A percentile compares a stretch with the other conserved stretches of the same genome.
Conservation (phyloP, 768 basidiomycete species). For the Leccinum disarticulatum region DNA sequence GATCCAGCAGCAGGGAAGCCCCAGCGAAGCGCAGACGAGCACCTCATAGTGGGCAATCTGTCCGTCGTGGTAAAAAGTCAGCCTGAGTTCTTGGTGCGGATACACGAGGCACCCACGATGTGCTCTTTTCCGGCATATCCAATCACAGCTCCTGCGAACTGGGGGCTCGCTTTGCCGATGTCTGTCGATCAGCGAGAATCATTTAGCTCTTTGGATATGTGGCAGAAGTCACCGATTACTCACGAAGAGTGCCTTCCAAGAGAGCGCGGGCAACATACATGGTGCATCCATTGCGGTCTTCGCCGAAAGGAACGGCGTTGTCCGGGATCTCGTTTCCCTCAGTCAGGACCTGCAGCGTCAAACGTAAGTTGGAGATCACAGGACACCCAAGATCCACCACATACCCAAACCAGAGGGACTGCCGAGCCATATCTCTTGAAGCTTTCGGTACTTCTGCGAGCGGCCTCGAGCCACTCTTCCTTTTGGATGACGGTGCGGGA, state of each 20-base stretch:
- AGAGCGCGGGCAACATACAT: slow-evolving; percentile 33
- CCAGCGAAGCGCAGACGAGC: slow-evolving; percentile 33
- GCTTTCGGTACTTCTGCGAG: slow-evolving; percentile 30
- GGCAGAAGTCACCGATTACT: slow-evolving; percentile 3
- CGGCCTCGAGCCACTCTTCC: slow-evolving; percentile 30
- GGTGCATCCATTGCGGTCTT: slow-evolving; percentile 30
- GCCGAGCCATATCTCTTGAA: slow-evolving; percentile 30
- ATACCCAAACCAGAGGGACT: slow-evolving; percentile 34
- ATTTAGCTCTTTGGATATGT: neutral
- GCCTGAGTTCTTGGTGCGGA: neutral
- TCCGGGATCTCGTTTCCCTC: slow-evolving; percentile 34
- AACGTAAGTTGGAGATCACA: neutral
- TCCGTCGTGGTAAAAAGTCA: neutral
- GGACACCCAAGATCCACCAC: neutral
- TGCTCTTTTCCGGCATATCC: slow-evolving; percentile 36
- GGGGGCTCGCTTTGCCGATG: slow-evolving; percentile 35
- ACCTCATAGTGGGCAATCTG: slow-evolving; percentile 36
- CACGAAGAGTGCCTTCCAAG: slow-evolving; percentile 32
- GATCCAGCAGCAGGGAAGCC: slow-evolving; percentile 20
- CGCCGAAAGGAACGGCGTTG: slow-evolving; percentile 35
- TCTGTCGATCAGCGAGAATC: slow-evolving; percentile 19
- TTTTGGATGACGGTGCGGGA: slow-evolving; percentile 20
- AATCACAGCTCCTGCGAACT: slow-evolving; percentile 33
- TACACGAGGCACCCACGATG: slow-evolving; percentile 21
- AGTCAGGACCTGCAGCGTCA: slow-evolving; percentile 23